These are phyloP conservation scores for Pseudevernia furfuracea DNA, from an alignment of 495 filamentous ascomycete genomes.

Conservation along the genomic window DNA sequence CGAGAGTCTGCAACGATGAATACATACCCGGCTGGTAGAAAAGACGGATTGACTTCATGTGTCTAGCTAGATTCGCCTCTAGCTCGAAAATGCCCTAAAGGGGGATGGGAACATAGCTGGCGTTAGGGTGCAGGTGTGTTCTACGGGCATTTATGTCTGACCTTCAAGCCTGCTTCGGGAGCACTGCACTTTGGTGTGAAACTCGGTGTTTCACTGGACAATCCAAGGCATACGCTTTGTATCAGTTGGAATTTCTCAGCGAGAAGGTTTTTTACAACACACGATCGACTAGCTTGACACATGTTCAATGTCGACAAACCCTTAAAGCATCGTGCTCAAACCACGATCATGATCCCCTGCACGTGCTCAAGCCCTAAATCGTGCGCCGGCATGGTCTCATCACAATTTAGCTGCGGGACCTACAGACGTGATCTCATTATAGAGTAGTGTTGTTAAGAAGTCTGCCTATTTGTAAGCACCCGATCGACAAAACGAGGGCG, in stretches of 20 bases:
- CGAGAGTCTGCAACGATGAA: constrained; percentile 6
- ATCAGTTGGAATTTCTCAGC: not conserved
- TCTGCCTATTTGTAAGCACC: constrained; percentile 68
- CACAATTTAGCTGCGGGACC: constrained; percentile 79
- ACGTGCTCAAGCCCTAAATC: not conserved
- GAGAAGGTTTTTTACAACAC: constrained; percentile 3
- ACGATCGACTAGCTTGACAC: not conserved
- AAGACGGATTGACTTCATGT: not conserved
- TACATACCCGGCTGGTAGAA: not conserved
- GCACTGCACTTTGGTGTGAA: not conserved
- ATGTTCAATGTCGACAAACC: not conserved
- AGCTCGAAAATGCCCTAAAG: not conserved
- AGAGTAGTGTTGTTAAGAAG: constrained; percentile 89
- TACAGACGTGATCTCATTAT: constrained; percentile 89
- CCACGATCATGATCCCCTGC: not conserved
- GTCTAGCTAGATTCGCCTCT: not conserved
- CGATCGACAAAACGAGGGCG: not conserved
- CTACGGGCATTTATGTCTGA: not conserved
- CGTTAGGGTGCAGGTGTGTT: not conserved
- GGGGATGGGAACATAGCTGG: not conserved
- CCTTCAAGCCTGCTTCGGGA: not conserved
- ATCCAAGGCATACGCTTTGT: not conserved
- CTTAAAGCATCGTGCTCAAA: not conserved
- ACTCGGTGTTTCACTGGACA: too few relatives aligned
- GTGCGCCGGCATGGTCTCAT: constrained; percentile 16